A percentile compares a stretch with the other conserved stretches of the same genome.
Evolutionary conservation across 805 yeast genomes (phyloP).

Genomic region (Yarrowia divulgata): DNA sequence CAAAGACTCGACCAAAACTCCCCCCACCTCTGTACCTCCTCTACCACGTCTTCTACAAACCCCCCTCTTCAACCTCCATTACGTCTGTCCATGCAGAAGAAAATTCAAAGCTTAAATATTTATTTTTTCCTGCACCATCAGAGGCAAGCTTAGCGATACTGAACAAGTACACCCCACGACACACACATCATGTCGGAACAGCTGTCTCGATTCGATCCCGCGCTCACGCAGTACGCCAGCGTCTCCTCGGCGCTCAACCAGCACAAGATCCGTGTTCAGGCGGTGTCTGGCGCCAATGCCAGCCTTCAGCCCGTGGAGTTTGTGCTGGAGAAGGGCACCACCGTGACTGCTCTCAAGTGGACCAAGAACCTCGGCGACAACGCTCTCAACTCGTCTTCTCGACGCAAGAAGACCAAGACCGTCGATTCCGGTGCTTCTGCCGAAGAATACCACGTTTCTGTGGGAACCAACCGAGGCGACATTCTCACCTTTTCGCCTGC

Average conservation of each 20-base stretch:
- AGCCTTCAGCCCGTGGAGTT: conserved; percentile 56
- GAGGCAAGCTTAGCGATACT: not conserved
- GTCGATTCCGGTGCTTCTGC: not conserved
- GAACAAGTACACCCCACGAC: conserved; percentile 1
- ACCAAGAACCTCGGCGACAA: conserved; percentile 45
- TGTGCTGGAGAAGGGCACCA: conserved; percentile 60
- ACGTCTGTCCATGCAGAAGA: conserved; percentile 7
- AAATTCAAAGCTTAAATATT: conserved; percentile 33
- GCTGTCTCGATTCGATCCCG: conserved; percentile 60
- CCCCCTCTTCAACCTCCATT: no score
- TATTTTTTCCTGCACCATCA: conserved; percentile 34
- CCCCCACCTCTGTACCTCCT: no score
- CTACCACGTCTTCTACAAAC: no score
- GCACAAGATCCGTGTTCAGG: conserved; percentile 71
- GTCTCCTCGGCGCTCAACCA: conserved; percentile 72
- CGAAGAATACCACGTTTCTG: conserved; percentile 58
- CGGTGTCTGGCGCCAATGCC: conserved; percentile 54
- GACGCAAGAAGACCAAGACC: conserved; percentile 48
- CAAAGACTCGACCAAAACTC: no score
- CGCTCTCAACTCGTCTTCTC: not conserved
- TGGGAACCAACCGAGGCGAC: conserved; percentile 72
- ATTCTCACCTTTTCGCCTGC: conserved; percentile 72
- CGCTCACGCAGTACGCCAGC: conserved; percentile 68
- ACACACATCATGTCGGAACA: conserved; percentile 36
- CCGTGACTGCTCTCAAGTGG: conserved; percentile 64